Evolutionary conservation across 2,329 filamentous ascomycete species (phyloP), one percentile per base, ranked within the genome.

Genomic region (Fusarium brachygibbosum): DNA sequence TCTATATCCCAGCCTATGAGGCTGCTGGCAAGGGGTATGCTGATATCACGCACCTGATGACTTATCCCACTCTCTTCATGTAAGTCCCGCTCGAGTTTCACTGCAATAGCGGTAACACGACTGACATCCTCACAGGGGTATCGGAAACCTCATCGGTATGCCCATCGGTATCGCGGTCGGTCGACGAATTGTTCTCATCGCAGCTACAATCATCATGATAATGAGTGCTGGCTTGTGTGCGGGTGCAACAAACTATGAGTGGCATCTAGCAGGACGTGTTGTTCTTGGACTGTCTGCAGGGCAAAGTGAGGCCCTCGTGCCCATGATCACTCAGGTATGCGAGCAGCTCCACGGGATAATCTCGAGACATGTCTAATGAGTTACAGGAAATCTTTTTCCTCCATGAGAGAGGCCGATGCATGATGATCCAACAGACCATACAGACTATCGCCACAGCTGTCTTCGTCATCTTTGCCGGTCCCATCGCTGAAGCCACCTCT

Each of bases 111-210:
- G 1, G 3, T 3, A 5, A 8, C 11, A n/a, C 17, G 16, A 9
- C 49, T 58, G 14, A 58, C 17, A 44, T 0, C 3, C 16, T 12
- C 5, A 1, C 4, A 58, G 55, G 69, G 69, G 69, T 14, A 72
- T 72, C 48, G 69, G 69, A 12, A 72, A 72, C 17, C 60, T 72
- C 45, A 70, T 72, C 1, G 69, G 69, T 16, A 72, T 72, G 69
- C 69, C 69, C 4, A 12, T 72, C 6, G 69, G 63, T 16, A 72
- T 72, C 37, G 69, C 66, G 2, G 40, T 72, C 49, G 69, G 69
- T 34, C 69, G 69, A 29, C 66, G 69, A 58, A 42, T 70, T 40
- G 69, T 72, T 16, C 69, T 72, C 12, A 67, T 72, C 31, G 59
- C 19, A 16, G 67, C 69, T 14, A 72, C 69, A 38, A 40, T 63